Base-by-base conservation (phyloP, 2,329 filamentous ascomycete species). In the Fusarium subtropicale region DNA sequence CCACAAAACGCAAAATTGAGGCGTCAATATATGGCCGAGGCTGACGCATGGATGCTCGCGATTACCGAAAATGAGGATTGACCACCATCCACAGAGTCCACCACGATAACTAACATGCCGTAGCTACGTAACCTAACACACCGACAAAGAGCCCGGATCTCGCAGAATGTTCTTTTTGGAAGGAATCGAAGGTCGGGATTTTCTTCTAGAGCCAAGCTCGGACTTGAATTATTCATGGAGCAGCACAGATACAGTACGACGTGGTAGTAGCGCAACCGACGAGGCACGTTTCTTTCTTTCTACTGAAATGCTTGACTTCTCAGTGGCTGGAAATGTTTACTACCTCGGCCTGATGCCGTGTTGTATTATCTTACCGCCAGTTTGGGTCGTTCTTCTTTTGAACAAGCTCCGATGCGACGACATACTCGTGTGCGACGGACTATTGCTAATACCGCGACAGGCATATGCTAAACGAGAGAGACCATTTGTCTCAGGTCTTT, bases 181-280 rank as follows among this genome's bases (percentile, higher is more conserved):
- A 69, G 33, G 31, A 52, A 62, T 66, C 30, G 56, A 69, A 63
- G 44, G 48, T 26, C 45, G 50, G 66, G 53, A 46, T 46, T 31
- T 58, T 28, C 44, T 69, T 69, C 66, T 69, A 69, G 66, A 70
- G 64, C 64, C 44, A 70, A 64, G 68, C 67, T 69, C 64, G 60
- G 64, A 67, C 64, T 56, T 45, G 45, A 28, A 52, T 42, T 39
- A 24, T 33, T 38, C 26, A 60, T 59, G 44, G 36, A 61, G 54
- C 22, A 45, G 24, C 41, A 26, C 22, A 18, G 22, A 44, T 42
- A 16, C 39, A 24, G 12, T 20, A 64, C 48, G 24, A 52, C 48
- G 34, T 22, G 36, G 38, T 22, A 30, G 18, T 52, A 38, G 47
- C 47, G 31, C 48, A 20, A 31, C n/a, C 24, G 6, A 51, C 24